Percentiles rank a stretch among this genome's conserved stretches.
Evolutionary conservation across 2,329 filamentous ascomycete species (phyloP).

Genomic region (Ascochyta clinopodiicola): DNA sequence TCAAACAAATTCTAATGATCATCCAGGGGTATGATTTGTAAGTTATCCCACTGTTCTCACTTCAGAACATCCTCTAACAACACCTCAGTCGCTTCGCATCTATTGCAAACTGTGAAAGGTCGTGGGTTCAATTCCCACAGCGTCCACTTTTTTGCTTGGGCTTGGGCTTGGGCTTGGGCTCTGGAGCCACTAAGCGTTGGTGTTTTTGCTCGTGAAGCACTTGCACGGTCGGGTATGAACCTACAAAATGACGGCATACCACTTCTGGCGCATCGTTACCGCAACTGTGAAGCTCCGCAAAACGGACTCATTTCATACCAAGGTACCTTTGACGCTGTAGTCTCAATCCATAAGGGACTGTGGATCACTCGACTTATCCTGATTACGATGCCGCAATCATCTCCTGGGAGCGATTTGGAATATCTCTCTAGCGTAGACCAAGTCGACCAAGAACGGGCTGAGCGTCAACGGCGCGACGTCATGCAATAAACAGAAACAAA

Average conservation of each 20-base stretch:
- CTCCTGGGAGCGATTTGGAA: constrained; percentile 1
- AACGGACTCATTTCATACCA: too few relatives aligned
- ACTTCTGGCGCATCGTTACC: too few relatives aligned
- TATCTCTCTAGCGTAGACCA: constrained; percentile 4
- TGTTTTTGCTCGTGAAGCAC: too few relatives aligned
- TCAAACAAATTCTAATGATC: too few relatives aligned
- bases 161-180: background rate
- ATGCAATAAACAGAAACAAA: background rate
- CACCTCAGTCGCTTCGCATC: constrained; percentile 16
- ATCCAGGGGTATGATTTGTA: constrained; percentile 9
- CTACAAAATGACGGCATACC: too few relatives aligned
- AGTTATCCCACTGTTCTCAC: background rate
- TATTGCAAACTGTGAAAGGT: constrained; percentile 15
- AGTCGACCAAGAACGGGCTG: background rate
- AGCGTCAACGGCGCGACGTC: background rate
- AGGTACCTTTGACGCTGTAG: too few relatives aligned
- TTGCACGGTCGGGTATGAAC: too few relatives aligned
- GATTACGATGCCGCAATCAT: background rate
- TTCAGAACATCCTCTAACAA: background rate
- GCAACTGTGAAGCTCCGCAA: too few relatives aligned
- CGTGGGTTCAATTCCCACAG: constrained; percentile 24
- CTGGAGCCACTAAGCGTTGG: too few relatives aligned
- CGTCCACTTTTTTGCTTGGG: constrained; percentile 8
- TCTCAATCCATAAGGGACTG: background rate
- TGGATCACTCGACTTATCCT: background rate